These are phyloP conservation scores for Bonia amplexicaulis DNA, from an alignment of 176 grass and related monocot genomes.

Conservation along the genomic window DNA sequence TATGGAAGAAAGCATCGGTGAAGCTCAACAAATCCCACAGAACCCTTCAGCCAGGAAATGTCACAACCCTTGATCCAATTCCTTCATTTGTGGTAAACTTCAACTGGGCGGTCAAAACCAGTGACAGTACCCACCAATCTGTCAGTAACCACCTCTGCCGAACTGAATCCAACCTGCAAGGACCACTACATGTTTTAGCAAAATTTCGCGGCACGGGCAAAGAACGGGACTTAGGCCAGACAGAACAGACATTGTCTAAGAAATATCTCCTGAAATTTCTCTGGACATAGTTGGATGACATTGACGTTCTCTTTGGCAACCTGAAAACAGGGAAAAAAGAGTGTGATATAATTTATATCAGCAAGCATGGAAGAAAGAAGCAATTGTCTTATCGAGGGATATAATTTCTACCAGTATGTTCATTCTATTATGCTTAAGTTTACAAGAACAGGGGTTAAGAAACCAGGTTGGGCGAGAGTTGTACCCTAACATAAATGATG, in stretches of 20 bases:
- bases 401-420: neutral
- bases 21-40: neutral
- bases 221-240: neutral
- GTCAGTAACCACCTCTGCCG: constrained; percentile 59
- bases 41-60: neutral
- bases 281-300: constrained; percentile 44
- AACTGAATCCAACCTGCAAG: constrained; percentile 85
- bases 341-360: neutral
- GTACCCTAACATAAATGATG: neutral
- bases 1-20: neutral
- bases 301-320: constrained; percentile 59
- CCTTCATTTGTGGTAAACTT: constrained; percentile 75
- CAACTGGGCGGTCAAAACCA: constrained; percentile 78
- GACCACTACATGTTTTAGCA: neutral
- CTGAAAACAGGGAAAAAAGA: constrained; percentile 32
- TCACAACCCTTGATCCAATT: neutral
- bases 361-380: neutral
- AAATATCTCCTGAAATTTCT: constrained; percentile 76
- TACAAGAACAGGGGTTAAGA: neutral
- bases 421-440: neutral
- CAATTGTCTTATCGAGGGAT: neutral
- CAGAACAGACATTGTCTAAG: constrained; percentile 81
- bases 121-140: constrained; percentile 49
- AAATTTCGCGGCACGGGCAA: neutral
- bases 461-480: neutral